Base-by-base conservation (phyloP, 345 rosid genomes). In the Salix caprea region DNA sequence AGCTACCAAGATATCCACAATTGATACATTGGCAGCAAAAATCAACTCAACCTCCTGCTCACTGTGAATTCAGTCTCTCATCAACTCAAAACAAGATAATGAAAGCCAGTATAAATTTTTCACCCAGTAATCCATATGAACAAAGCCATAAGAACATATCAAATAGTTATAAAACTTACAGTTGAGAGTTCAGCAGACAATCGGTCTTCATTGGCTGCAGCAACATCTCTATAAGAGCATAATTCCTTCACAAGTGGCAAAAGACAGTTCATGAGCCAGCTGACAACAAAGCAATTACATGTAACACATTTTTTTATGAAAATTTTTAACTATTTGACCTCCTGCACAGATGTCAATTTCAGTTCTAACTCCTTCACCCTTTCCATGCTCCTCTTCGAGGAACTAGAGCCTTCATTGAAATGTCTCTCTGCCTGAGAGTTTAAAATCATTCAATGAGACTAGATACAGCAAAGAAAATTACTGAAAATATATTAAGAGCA, bases 331-430 rank as follows among this genome's bases (percentile, higher is more conserved):
- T 44, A 64, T 18, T 77, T 73, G 34, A 95, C 99, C 96, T 89
- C 91, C 73, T 90, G 98, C 71, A 85, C 14, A 19, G 91, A 89
- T 69, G 73, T 60, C 74, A 90, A 72, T 76, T 87, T 85, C 23
- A 60, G 65, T 78, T 91, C 94, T 40, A 93, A 87, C 82, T 93
- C 98, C 76, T 90, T 88, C 83, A 83, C 87, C 80, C 91, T 89
- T 83, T 91, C 96, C 82, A 88, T 89, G 74, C 90, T 83, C 96
- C 94, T 88, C 74, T 91, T 87, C 62, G 91, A 82, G 39, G 97
- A 88, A 75, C 85, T 83, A 78, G 90, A 87, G 85, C 86, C 84
- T 52, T 91, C 98, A 74, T 77, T 84, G 50, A 88, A 83, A 16
- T 79, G 87, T 68, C 82, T 87, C 79, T 96, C 94, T 40, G 78